Evolutionary conservation across 768 basidiomycete genomes (phyloP), one percentile per base, ranked within the genome.

Genomic region (Phylloporus sp.): DNA sequence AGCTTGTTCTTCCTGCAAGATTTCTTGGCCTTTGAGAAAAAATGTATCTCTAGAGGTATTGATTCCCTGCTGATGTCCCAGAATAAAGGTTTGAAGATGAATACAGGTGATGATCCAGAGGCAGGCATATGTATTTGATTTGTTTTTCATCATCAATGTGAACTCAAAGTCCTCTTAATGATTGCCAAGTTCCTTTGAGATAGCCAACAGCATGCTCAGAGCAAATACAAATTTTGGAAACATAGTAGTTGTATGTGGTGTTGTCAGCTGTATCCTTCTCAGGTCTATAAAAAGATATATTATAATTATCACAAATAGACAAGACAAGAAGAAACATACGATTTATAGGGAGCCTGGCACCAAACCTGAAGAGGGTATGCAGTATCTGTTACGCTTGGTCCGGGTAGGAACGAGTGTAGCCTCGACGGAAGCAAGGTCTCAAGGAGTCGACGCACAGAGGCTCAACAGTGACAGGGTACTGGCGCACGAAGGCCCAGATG

Each of bases 151-250:
- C 1, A 28, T 58, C 44, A 32, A 60, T 49, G 4, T 31, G 46
- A 39, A 54, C 34, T 5, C 22, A 43, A n/a, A 63, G 47, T 10
- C 57, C 59, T 20, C 39, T 20, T 4, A 49, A 47, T 15, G 46
- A 56, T 38, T 47, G 41, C 51, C 45, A 56, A 6, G 69, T 61
- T 0, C 75, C 75, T 49, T 76, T 76, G 18, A 75, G 58, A 36
- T 50, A 72, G 0, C 74, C 72, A 28, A 76, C 69, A 7, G 70
- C 61, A 63, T 76, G 73, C 47, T 76, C 73, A 6, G 72, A 74
- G 0, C 54, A 52, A 12, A 76, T 56, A 4, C 24, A 16, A 26
- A 56, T 32, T 15, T 54, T 66, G 6, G 70, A 73, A 26, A 75
- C 59, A 57, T 69, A 59, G 24, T 70, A 66, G 59, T 72, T 72